phyloP scores from a whole-genome alignment of 2,329 filamentous ascomycete genomes.

The Diplodia sapinea region DNA sequence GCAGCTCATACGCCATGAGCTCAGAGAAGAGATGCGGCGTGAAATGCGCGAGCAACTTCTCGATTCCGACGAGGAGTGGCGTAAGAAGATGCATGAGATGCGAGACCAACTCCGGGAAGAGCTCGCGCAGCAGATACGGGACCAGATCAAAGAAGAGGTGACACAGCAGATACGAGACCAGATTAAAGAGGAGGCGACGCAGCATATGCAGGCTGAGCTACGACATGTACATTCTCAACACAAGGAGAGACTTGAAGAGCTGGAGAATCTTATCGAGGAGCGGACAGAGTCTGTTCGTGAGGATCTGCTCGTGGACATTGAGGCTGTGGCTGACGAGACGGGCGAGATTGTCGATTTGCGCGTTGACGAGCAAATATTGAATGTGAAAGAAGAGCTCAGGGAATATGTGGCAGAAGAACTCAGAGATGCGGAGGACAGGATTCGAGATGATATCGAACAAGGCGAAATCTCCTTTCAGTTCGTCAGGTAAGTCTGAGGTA shows the following conservation, averaged over 20 bases:
- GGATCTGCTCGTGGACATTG: not conserved
- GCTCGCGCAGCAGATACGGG: not conserved
- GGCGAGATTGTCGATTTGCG: conserved; percentile 1
- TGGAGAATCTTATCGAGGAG: conserved; percentile 2
- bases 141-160: not conserved
- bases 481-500: conserved; percentile 1
- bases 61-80: no score
- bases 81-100: not conserved
- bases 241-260: not conserved
- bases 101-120: conserved; percentile 1
- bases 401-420: conserved; percentile 4
- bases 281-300: not conserved
- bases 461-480: not conserved
- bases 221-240: not conserved
- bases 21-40: no score
- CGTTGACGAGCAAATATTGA: conserved; percentile 2
- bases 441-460: not conserved
- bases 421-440: conserved; percentile 5
- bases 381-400: not conserved
- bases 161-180: not conserved
- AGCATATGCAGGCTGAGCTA: not conserved
- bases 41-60: no score
- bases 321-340: not conserved
- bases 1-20: no score
- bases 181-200: not conserved